Conservation (phyloP, 495 filamentous ascomycete species). For the Podospora bellae-mahoneyi region DNA sequence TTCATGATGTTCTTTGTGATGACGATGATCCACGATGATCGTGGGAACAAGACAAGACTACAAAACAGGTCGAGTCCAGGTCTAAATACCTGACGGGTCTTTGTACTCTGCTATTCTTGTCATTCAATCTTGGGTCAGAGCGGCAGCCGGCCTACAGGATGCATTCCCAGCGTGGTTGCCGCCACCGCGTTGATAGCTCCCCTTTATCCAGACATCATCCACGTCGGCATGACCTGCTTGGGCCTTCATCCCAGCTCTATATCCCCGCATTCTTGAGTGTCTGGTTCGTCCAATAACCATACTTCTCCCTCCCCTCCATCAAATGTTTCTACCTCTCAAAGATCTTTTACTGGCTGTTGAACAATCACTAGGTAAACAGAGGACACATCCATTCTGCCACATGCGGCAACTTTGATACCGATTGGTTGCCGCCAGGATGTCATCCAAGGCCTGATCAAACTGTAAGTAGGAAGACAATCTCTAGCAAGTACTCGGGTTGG, state of each 20-base stretch:
- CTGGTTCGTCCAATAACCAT: not conserved
- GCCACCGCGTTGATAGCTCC: not conserved
- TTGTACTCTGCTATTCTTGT: not conserved
- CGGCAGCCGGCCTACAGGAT: not conserved
- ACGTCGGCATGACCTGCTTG: not conserved
- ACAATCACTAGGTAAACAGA: not conserved
- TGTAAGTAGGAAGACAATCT: not conserved
- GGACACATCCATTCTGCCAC: not conserved
- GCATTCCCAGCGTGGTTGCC: not conserved
- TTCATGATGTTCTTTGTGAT: slow-evolving; percentile 13
- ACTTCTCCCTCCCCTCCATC: not conserved
- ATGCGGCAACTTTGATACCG: not conserved
- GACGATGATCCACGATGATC: too few species aligned
- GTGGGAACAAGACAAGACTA: not conserved
- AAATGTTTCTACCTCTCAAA: not conserved
- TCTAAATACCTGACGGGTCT: not conserved
- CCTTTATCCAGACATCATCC: slow-evolving; percentile 5
- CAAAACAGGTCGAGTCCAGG: not conserved
- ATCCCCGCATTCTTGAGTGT: not conserved
- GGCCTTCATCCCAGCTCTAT: not conserved
- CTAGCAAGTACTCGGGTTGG: not conserved
- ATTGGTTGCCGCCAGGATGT: not conserved
- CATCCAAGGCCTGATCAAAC: not conserved
- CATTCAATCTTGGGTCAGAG: not conserved
- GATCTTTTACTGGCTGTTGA: not conserved